phyloP scores from a whole-genome alignment of 257 asterid species.

The Primulina tabacum region DNA sequence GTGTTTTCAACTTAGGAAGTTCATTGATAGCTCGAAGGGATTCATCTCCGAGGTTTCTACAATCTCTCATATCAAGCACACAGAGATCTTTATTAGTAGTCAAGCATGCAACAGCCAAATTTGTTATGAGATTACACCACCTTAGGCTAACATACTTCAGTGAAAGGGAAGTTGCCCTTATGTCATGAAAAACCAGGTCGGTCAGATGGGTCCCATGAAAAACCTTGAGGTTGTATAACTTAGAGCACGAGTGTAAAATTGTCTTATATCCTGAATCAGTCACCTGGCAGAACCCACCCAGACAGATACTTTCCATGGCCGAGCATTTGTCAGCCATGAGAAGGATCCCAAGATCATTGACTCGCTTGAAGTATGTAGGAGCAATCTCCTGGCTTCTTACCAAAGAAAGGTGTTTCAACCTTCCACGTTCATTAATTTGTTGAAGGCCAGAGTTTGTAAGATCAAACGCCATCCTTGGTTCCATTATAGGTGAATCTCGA shows the following conservation, averaged over 20 bases:
- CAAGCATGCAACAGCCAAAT: slow-evolving; percentile 62
- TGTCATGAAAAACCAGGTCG: slow-evolving; percentile 89
- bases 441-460: slow-evolving; percentile 93
- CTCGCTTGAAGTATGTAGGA: slow-evolving; percentile 76
- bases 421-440: slow-evolving; percentile 76
- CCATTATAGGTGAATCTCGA: slow-evolving; percentile 87
- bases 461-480: slow-evolving; percentile 79
- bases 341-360: slow-evolving; percentile 95
- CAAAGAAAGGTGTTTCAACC: slow-evolving; percentile 81
- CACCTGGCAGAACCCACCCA: slow-evolving; percentile 94
- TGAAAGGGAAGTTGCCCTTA: slow-evolving; percentile 74
- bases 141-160: slow-evolving; percentile 76
- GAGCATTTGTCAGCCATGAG: slow-evolving; percentile 93
- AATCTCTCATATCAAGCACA: slow-evolving; percentile 76
- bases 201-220: slow-evolving; percentile 79
- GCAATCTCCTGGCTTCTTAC: slow-evolving; percentile 82
- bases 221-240: slow-evolving; percentile 64
- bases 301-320: slow-evolving; percentile 81
- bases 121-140: slow-evolving; percentile 88
- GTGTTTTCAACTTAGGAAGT: slow-evolving; percentile 66
- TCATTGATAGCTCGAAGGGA: slow-evolving; percentile 61
- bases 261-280: slow-evolving; percentile 92
- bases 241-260: slow-evolving; percentile 78
- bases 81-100: slow-evolving; percentile 60
- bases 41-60: slow-evolving; percentile 76